Evolutionary conservation across 768 basidiomycete species (phyloP), one percentile per base, ranked within the genome.

Genomic region (Mycena kentingensis): DNA sequence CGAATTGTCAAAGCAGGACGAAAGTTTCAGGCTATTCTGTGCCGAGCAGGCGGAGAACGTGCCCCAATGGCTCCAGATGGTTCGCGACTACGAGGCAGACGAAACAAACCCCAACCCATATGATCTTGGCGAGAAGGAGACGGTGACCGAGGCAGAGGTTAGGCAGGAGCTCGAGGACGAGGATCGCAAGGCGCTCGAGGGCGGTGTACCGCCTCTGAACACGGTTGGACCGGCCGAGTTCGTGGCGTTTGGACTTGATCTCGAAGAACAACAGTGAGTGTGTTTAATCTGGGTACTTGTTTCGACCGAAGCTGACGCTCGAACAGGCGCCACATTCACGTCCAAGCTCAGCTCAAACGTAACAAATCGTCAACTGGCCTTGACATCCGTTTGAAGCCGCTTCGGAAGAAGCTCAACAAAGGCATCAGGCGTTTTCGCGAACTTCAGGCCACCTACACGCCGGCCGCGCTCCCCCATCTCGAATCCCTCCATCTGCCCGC

Each of bases 191-290:
- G 21, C 13, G 2, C 26, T 16, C 1, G 19, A 11, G 41, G 15
- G 3, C 0, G 53, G 53, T 0, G 18, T 54, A 0, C 53, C 48
- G 3, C 5, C 10, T 3, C 39, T 55, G 11, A 39, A 49, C n/a
- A 24, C 11, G 0, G 53, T 49, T 3, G 45, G 32, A 26, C 53
- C 53, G 16, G 32, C 39, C 19, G 13, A 31, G 1, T 55, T 55
- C 35, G 31, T 55, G 0, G 15, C 34, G 2, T 41, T 27, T 5
- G 47, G 21, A 0, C 32, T 55, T 3, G 41, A 37, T 3, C 25
- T 55, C 0, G 53, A 55, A 25, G 53, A 49, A 2, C n/a, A 55
- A 27, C 53, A 55, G 53, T 55, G 22, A 1, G 53, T 49, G 10
- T 32, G 8, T 16, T 8, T 32, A 8, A 8, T 8, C 16, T 32